Conservation (phyloP, 495 filamentous ascomycete genomes). For the Clavariopsis aquatica region DNA sequence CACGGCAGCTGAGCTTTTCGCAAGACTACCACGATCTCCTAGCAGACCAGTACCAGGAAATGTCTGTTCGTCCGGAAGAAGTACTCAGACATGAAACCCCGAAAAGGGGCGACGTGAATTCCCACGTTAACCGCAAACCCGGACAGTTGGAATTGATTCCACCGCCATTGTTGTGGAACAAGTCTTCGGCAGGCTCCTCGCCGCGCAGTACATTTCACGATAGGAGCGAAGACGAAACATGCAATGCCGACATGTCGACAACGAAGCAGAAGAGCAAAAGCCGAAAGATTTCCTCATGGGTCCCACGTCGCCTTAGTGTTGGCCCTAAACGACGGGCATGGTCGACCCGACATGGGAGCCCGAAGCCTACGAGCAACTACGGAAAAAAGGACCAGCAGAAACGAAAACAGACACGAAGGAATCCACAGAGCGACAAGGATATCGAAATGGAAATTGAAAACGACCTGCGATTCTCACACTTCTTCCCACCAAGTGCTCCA, state of each 20-base stretch:
- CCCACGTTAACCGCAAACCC: neutral
- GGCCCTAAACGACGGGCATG: neutral
- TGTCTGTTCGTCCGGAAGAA: slow-evolving; percentile 10
- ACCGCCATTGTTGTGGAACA: slow-evolving; percentile 14
- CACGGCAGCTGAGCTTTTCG: slow-evolving; percentile 28
- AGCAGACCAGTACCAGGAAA: slow-evolving; percentile 33
- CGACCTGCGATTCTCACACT: slow-evolving; percentile 19
- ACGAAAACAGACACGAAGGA: too few relatives aligned
- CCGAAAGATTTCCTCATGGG: slow-evolving; percentile 16
- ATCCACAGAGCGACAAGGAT: neutral
- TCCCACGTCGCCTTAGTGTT: slow-evolving; percentile 25
- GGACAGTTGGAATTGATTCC: slow-evolving; percentile 10
- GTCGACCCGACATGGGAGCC: neutral
- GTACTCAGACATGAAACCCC: neutral
- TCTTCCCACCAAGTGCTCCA: slow-evolving; percentile 15
- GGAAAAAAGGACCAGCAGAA: neutral
- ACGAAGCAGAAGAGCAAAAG: slow-evolving; percentile 2
- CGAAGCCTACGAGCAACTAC: neutral
- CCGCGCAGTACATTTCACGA: neutral
- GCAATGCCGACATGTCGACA: neutral
- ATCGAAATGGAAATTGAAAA: neutral
- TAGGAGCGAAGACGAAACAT: neutral
- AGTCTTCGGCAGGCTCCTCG: slow-evolving; percentile 2
- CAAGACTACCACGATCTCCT: slow-evolving; percentile 34
- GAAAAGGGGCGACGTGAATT: neutral